phyloP scores from a whole-genome alignment of 2,329 filamentous ascomycete genomes.

The Pseudocercospora macadamiae region DNA sequence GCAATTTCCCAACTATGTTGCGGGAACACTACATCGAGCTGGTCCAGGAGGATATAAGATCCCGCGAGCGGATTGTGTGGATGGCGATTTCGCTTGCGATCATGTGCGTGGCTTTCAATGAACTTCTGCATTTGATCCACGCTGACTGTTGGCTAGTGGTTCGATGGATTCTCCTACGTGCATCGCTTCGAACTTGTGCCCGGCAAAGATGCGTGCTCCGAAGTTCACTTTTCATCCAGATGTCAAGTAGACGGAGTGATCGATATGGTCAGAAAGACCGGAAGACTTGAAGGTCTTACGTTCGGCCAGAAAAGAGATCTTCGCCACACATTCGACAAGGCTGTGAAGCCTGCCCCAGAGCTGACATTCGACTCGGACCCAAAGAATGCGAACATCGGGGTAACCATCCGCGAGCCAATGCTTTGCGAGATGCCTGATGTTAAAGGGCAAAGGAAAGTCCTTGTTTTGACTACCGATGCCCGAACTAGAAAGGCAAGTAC shows the following conservation, averaged over 20 bases:
- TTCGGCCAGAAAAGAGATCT: slow-evolving; percentile 76
- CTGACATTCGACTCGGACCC: slow-evolving; percentile 21
- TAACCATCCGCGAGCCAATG: slow-evolving; percentile 56
- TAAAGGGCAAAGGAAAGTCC: slow-evolving; percentile 33
- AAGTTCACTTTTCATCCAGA: slow-evolving; percentile 72
- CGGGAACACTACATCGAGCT: slow-evolving; percentile 73
- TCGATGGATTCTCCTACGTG: slow-evolving; percentile 72
- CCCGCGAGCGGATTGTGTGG: slow-evolving; percentile 55
- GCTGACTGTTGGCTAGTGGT: slow-evolving; percentile 58
- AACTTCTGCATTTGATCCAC: not conserved
- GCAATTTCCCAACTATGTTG: slow-evolving; percentile 69
- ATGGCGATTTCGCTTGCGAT: slow-evolving; percentile 61
- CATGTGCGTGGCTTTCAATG: slow-evolving; percentile 49
- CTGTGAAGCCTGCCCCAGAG: slow-evolving; percentile 66
- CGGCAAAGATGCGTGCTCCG: slow-evolving; percentile 34
- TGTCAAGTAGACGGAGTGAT: slow-evolving; percentile 67
- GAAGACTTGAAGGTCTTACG: slow-evolving; percentile 59
- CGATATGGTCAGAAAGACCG: slow-evolving; percentile 62
- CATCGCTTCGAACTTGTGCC: slow-evolving; percentile 72
- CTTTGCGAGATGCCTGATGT: slow-evolving; percentile 8
- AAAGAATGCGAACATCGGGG: slow-evolving; percentile 59
- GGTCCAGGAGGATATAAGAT: slow-evolving; percentile 70
- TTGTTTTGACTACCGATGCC: slow-evolving; percentile 61
- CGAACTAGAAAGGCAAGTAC: not conserved
- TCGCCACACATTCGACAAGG: slow-evolving; percentile 72